Percentiles rank a stretch among this genome's conserved stretches.
Evolutionary conservation across 805 yeast genomes (phyloP).

Genomic region (Saccharomycopsis lassenensis): DNA sequence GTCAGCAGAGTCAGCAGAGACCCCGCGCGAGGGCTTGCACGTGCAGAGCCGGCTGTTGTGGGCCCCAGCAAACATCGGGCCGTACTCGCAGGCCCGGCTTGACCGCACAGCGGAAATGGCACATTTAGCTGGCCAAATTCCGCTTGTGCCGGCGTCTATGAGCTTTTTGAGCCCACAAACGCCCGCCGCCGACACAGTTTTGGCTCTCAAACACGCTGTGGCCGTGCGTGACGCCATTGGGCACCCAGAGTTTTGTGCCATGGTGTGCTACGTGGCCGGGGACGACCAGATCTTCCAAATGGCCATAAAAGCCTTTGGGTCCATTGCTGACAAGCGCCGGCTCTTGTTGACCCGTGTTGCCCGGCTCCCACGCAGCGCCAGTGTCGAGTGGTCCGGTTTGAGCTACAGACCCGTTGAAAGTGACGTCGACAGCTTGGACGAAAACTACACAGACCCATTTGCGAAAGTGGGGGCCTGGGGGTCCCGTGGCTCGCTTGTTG

Average conservation of each 20-base stretch:
- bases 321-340: slow-evolving; percentile 23
- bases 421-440: no score
- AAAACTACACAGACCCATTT: slow-evolving; percentile 26
- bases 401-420: slow-evolving; percentile 32
- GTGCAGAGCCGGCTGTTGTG: slow-evolving; percentile 90
- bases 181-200: slow-evolving; percentile 26
- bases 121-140: slow-evolving; percentile 82
- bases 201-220: slow-evolving; percentile 68
- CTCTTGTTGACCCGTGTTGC: slow-evolving; percentile 45
- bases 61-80: slow-evolving; percentile 99
- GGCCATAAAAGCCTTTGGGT: slow-evolving; percentile 4
- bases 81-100: slow-evolving; percentile 77
- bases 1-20: slow-evolving; percentile 25
- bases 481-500: no score
- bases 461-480: no score
- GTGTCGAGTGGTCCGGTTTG: slow-evolving; percentile 68
- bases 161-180: slow-evolving; percentile 24
- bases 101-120: slow-evolving; percentile 40
- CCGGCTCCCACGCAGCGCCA: slow-evolving; percentile 51
- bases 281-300: slow-evolving; percentile 23
- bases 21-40: slow-evolving; percentile 76
- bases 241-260: slow-evolving; percentile 32
- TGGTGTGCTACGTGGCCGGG: slow-evolving; percentile 45
- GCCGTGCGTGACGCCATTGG: slow-evolving; percentile 48
- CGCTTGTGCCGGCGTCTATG: slow-evolving; percentile 68